Evolutionary conservation across 495 filamentous ascomycete species (phyloP).

Genomic region (Xylaria scruposa): DNA sequence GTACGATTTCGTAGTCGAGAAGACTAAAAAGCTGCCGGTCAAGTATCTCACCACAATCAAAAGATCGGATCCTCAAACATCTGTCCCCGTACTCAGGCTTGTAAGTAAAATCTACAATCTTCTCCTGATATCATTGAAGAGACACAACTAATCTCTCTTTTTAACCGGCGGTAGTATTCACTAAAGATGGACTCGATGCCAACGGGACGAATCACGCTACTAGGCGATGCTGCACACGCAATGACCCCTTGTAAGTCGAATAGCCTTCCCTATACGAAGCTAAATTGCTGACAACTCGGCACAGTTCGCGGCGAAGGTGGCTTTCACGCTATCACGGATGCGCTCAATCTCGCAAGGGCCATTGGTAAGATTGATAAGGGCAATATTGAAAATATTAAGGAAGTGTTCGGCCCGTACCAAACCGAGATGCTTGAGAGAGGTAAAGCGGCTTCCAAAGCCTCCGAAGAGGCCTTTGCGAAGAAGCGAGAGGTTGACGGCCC

Average conservation of each 20-base stretch:
- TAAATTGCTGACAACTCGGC: not conserved
- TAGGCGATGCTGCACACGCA: conserved; percentile 62
- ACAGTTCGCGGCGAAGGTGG: conserved; percentile 36
- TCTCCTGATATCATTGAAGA: not conserved
- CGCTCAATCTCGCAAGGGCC: conserved; percentile 31
- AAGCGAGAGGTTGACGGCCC: conserved; percentile 20
- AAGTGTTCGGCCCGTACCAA: conserved; percentile 32
- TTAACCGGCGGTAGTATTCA: conserved; percentile 8
- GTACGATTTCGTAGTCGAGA: conserved; percentile 33
- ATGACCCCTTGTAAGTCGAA: conserved; percentile 60
- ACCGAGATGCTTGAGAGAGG: conserved; percentile 33
- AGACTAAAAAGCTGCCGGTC: conserved; percentile 31
- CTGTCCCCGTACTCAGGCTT: not conserved
- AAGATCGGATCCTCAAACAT: conserved; percentile 28
- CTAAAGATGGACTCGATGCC: conserved; percentile 28
- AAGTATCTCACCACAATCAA: conserved; percentile 34
- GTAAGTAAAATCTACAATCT: not conserved
- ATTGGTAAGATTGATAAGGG: conserved; percentile 21
- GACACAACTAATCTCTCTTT: conserved; percentile 5
- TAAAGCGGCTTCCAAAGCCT: conserved; percentile 31
- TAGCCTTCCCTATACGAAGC: not conserved
- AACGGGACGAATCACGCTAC: conserved; percentile 49
- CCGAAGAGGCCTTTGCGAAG: conserved; percentile 30
- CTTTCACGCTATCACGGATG: conserved; percentile 35
- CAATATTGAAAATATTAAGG: conserved; percentile 24